phyloP scores from a whole-genome alignment of 805 yeast genomes.

The Wickerhamiella brachini region DNA sequence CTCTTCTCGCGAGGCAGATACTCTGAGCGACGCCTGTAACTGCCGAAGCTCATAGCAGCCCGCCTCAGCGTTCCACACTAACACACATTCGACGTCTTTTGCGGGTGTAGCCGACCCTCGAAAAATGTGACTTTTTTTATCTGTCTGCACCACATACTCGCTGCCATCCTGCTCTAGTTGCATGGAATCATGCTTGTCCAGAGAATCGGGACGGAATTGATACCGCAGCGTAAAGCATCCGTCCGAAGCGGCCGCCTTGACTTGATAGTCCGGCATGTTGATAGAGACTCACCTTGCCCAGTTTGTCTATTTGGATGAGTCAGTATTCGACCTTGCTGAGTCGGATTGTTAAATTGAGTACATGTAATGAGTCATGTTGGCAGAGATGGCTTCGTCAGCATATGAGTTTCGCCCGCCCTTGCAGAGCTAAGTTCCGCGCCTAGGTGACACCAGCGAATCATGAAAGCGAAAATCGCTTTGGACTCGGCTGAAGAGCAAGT shows the following conservation, averaged over 20 bases:
- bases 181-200: constrained; percentile 3
- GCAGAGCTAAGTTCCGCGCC: no score
- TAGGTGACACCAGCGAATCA: neutral
- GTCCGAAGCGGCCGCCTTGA: neutral
- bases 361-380: no score
- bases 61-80: constrained; percentile 58
- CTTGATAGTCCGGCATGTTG: neutral
- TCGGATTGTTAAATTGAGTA: no score
- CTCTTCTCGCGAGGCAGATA: constrained; percentile 15
- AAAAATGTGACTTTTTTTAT: constrained; percentile 10
- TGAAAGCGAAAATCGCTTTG: constrained; percentile 15
- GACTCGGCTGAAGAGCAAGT: constrained; percentile 22
- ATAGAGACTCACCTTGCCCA: neutral
- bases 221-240: constrained; percentile 9
- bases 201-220: constrained; percentile 11
- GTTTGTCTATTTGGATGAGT: no score
- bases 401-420: no score
- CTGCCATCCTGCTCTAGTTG: constrained; percentile 11
- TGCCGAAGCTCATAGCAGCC: constrained; percentile 17
- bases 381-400: no score
- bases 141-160: constrained; percentile 12
- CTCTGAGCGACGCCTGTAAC: constrained; percentile 14
- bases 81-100: constrained; percentile 45
- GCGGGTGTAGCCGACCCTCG: constrained; percentile 17
- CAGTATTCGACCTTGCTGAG: no score